Conservation (phyloP, 768 basidiomycete genomes). For the Boletellus sp. region DNA sequence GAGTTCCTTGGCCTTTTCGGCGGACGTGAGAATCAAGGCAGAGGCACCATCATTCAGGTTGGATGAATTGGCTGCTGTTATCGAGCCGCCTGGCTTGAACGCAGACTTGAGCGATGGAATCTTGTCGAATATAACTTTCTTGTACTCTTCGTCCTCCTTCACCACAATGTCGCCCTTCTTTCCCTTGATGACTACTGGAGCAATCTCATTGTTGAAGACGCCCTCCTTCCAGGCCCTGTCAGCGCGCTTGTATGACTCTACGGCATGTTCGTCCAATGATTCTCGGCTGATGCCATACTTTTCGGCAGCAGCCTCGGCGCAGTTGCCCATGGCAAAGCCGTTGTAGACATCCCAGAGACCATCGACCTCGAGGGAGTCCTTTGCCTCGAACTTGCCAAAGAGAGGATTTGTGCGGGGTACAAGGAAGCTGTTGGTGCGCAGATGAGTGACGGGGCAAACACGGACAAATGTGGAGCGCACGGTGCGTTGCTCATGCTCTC, state of each 20-base stretch:
- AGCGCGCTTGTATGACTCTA: constrained; percentile 93
- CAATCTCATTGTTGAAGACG: constrained; percentile 82
- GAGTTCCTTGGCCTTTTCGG: constrained; percentile 87
- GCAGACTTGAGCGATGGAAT: constrained; percentile 83
- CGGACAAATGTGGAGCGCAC: constrained; percentile 47
- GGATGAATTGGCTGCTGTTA: constrained; percentile 97
- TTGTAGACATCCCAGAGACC: constrained; percentile 98
- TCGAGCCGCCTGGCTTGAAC: constrained; percentile 84
- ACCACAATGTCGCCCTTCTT: constrained; percentile 92
- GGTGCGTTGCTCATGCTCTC: constrained; percentile 99
- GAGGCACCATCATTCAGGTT: constrained; percentile 95
- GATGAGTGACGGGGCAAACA: constrained; percentile 4
- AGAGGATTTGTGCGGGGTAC: constrained; percentile 74
- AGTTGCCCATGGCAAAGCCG: constrained; percentile 98
- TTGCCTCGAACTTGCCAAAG: constrained; percentile 87
- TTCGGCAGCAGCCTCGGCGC: constrained; percentile 81
- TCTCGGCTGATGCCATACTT: constrained; percentile 84
- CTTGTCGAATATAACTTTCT: constrained; percentile 93
- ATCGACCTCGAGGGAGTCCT: constrained; percentile 86
- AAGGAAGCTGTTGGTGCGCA: constrained; percentile 54
- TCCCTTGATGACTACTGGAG: constrained; percentile 85
- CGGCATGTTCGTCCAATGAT: constrained; percentile 84
- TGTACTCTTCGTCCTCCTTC: constrained; percentile 96
- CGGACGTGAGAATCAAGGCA: constrained; percentile 91
- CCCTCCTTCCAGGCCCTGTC: constrained; percentile 88